Evolutionary conservation across 2,329 filamentous ascomycete genomes (phyloP).

Genomic region (Aspergillus uvarum): DNA sequence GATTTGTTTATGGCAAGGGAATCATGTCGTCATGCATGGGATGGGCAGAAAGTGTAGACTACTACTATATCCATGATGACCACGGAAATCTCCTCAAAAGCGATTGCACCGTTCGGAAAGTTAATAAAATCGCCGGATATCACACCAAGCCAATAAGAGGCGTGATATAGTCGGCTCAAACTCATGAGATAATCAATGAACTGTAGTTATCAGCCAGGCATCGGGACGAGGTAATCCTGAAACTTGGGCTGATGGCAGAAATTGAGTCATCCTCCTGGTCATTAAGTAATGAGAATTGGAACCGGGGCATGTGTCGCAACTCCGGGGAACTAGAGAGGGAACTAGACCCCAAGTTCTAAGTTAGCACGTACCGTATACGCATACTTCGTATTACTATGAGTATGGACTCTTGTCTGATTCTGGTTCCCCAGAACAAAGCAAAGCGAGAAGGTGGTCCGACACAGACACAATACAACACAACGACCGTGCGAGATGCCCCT

Average conservation of each 20-base stretch:
- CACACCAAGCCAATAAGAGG: neutral
- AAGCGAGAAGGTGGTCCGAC: neutral
- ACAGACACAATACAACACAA: neutral
- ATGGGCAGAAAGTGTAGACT: neutral
- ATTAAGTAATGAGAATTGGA: conserved; percentile 14
- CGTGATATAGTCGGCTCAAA: neutral
- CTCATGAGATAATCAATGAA: neutral
- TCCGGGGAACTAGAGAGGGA: neutral
- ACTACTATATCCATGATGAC: neutral
- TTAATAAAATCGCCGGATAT: neutral
- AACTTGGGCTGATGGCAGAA: neutral
- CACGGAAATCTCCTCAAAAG: neutral
- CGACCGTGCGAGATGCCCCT: neutral
- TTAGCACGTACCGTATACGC: neutral
- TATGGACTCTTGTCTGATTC: neutral
- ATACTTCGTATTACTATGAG: no score
- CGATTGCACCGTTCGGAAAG: neutral
- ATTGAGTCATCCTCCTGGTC: conserved; percentile 3
- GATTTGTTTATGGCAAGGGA: no score
- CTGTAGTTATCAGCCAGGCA: neutral
- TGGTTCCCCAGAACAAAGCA: neutral
- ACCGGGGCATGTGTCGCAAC: neutral
- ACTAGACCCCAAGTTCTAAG: neutral
- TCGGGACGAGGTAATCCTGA: neutral
- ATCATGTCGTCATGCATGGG: no score